Base-by-base conservation (phyloP, 2,329 filamentous ascomycete genomes). In the Trichophyton simii region DNA sequence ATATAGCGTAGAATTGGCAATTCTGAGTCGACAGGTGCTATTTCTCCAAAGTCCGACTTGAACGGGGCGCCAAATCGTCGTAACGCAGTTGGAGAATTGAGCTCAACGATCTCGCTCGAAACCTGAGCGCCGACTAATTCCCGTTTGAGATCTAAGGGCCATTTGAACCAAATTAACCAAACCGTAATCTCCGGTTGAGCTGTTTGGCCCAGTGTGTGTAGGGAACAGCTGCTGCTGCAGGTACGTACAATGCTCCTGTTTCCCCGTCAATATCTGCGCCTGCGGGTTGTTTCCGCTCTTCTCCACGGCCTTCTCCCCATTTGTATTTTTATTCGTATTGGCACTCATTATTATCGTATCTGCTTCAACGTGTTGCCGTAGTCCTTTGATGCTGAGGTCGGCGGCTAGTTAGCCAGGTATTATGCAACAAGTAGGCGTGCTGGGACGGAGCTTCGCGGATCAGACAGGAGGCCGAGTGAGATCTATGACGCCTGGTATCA, bases 11-110 rank as follows among this genome's bases (percentile, higher is more conserved):
- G 80, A 65, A 99, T 87, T 18, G 94, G 94, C 31, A 99, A 81
- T 68, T 97, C 92, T 1, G 91, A 96, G 71, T 99, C 91, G 63
- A 95, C 82, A 13, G 94, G 94, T 3, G 91, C 87, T 25, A 99
- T 87, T 74, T 99, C 94, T 65, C 94, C 94, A 63, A 87, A 86
- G 60, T 96, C 89, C 55, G 91, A 96, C 72, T 84, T 87, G 78
- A 99, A 99, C 0, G 94, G 94, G 5, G 94, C 92, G 63, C 94
- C 94, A 73, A 99, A 99, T 68, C 94, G 86, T 71, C 91, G 91
- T 58, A 99, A 83, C 59, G 94, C 94, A 1, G 94, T 99, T 5
- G 94, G 91, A 20, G 91, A 95, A 74, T 94, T 95, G 67, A 99
- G 85, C 76, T 97, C 94, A 65, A 82, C 82, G 71, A 99, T 95